Evolutionary conservation across 169 alveolate species (phyloP).

Genomic region (Eimeria nieschulzi): DNA sequence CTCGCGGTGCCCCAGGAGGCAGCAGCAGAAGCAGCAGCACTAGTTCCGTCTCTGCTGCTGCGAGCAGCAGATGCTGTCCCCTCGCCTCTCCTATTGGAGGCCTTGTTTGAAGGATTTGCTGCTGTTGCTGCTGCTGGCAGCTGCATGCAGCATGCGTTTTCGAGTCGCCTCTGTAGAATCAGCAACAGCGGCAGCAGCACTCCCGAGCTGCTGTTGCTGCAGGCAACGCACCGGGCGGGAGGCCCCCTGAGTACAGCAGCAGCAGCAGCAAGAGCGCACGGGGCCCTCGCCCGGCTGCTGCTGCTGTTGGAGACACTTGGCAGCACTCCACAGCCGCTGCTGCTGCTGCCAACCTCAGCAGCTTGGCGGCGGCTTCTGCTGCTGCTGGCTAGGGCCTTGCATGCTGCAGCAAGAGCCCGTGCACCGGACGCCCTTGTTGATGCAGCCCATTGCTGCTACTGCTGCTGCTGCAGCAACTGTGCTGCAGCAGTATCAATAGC

Average conservation of each 20-base stretch:
- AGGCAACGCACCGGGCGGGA: not conserved
- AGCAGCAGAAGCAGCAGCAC: conserved; percentile 51
- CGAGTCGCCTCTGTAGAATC: not conserved
- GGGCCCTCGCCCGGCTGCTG: not conserved
- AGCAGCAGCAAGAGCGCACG: conserved; percentile 31
- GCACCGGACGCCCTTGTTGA: not conserved
- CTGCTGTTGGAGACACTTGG: not conserved
- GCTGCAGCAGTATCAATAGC: not conserved
- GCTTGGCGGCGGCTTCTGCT: not conserved
- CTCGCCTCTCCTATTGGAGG: not conserved
- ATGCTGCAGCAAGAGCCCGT: not conserved
- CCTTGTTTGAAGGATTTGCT: not conserved
- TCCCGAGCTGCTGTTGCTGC: not conserved
- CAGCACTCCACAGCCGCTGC: conserved; percentile 35
- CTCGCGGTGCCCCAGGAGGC: conserved; percentile 36
- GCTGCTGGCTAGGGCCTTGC: conserved; percentile 18
- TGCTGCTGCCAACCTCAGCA: not conserved
- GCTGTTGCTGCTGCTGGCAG: not conserved
- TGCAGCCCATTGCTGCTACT: conserved; percentile 22
- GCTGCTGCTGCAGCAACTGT: not conserved
- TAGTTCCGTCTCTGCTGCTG: conserved; percentile 18
- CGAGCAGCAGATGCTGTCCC: conserved; percentile 36
- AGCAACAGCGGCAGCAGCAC: conserved; percentile 40
- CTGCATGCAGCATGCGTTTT: conserved; percentile 17
- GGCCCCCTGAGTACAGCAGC: not conserved